phyloP scores from a whole-genome alignment of 2,329 filamentous ascomycete genomes.

The Coniochaeta sp. region DNA sequence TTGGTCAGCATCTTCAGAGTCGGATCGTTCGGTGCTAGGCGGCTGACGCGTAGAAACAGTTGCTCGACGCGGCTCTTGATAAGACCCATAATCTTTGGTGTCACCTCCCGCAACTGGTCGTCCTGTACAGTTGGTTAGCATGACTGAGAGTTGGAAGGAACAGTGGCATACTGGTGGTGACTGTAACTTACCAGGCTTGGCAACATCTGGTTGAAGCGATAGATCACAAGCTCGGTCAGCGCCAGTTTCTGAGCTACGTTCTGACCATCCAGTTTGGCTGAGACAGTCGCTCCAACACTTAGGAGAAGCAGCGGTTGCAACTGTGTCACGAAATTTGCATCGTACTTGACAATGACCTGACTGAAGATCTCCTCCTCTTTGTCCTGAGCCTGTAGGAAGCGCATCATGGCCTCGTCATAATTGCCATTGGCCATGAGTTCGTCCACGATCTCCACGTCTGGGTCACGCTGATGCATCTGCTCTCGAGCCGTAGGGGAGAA shows the following conservation, averaged over 20 bases:
- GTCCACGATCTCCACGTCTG: conserved; percentile 51
- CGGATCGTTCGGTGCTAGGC: conserved; percentile 36
- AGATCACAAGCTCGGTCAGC: conserved; percentile 55
- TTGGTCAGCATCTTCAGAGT: conserved; percentile 38
- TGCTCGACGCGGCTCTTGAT: conserved; percentile 45
- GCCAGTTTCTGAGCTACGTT: conserved; percentile 47
- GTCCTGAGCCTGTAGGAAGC: conserved; percentile 58
- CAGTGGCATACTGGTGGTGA: neutral
- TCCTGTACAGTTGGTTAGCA: conserved; percentile 33
- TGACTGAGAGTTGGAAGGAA: neutral
- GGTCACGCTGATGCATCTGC: conserved; percentile 47
- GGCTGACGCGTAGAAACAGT: conserved; percentile 42
- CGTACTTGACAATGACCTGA: conserved; percentile 41
- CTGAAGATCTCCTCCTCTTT: conserved; percentile 55
- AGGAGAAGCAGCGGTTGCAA: conserved; percentile 55
- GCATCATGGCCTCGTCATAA: conserved; percentile 55
- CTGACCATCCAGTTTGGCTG: conserved; percentile 46
- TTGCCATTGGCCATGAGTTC: conserved; percentile 52
- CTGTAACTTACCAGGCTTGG: conserved; percentile 41
- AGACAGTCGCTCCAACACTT: conserved; percentile 57
- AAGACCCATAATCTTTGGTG: conserved; percentile 49
- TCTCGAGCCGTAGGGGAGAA: conserved; percentile 2
- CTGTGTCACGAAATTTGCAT: conserved; percentile 44
- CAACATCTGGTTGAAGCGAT: conserved; percentile 40
- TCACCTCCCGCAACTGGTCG: conserved; percentile 44